Base-by-base conservation (phyloP, 108 stramenopile genomes). In the Cyclostephanos tholiformis region DNA sequence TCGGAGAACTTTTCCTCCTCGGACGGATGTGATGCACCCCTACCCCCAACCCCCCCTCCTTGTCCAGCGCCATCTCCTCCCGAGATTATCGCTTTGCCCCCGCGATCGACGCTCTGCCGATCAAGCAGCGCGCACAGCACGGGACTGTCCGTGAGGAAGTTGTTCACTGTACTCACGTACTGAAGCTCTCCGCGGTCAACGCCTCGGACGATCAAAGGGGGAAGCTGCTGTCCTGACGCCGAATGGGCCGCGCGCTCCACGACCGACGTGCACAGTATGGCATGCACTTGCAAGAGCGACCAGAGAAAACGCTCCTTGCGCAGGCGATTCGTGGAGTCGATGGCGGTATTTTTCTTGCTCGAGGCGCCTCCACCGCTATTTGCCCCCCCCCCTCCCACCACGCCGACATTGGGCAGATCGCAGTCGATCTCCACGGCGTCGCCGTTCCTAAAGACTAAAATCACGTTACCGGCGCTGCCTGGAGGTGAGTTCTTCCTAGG, bases 391-490 rank as follows among this genome's bases (percentile, higher is more conserved):
- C 75, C 77, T 43, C 82, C 84, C 51, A 62, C 39, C 11, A 11
- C 49, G 43, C 32, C 68, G 57, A 74, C 80, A 30, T 71, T 77
- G 46, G 81, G 76, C 17, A 72, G 50, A 63, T 82, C 84, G 71
- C 90, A 92, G 81, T 95, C 94, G 53, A 91, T 82, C 27, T 89
- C 88, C 61, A 92, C 82, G 7, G 89, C 87, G 46, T 90, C 89
- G 14, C 94, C 94, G 71, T 89, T 88, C 32, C 76, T 82, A 71
- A 95, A 95, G 4, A 88, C 88, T 13, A 95, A 79, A 12, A 88
- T 81, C 6, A 92, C 84, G 8, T 82, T 76, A 0, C 71, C 72
- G 2, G 86, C 90, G 11, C 87, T 72, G 14, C 82, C 84, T 22
- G 71, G 55, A 14, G 71, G 55, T 10, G 64, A 63, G 51, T 69